Conservation (phyloP, 2,329 filamentous ascomycete genomes). For the Dothistroma septosporum region DNA sequence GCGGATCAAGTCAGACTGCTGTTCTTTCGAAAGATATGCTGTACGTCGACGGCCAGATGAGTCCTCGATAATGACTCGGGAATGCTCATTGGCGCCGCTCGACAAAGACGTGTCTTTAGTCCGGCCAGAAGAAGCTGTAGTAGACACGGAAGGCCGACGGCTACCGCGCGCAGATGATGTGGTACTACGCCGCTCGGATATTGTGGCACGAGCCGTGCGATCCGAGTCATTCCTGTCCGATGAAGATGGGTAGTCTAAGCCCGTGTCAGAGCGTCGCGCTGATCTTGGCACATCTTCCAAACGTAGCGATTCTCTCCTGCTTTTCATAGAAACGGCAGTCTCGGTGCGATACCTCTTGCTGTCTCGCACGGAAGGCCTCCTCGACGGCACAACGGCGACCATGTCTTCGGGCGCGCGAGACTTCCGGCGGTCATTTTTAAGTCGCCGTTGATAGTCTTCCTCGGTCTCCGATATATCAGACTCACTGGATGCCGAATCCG, state of each 20-base stretch:
- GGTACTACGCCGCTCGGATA: constrained; percentile 10
- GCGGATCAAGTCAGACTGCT: constrained; percentile 21
- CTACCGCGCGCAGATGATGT: constrained; percentile 9
- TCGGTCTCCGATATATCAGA: constrained; percentile 4
- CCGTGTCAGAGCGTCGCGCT: constrained; percentile 4
- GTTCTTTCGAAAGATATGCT: constrained; percentile 26
- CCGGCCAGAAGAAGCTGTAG: constrained; percentile 25
- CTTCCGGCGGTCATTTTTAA: background rate
- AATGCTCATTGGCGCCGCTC: constrained; percentile 23
- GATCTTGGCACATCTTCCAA: background rate
- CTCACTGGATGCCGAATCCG: constrained; percentile 1
- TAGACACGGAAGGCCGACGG: constrained; percentile 31
- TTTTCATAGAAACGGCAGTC: constrained; percentile 2
- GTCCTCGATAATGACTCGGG: constrained; percentile 28
- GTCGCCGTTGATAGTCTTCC: constrained; percentile 4
- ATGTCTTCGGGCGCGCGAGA: constrained; percentile 1
- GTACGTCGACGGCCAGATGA: constrained; percentile 19
- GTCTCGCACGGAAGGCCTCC: constrained; percentile 5
- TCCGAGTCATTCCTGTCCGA: constrained; percentile 26
- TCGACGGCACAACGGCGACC: background rate
- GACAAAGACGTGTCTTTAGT: constrained; percentile 31
- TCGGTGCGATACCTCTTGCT: constrained; percentile 14
- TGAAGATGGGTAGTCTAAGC: constrained; percentile 13
- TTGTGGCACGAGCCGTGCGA: constrained; percentile 20
- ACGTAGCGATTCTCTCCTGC: constrained; percentile 1